These are phyloP conservation scores for Tagetes erecta DNA, from an alignment of 129 eudicot species.

Conservation along the genomic window DNA sequence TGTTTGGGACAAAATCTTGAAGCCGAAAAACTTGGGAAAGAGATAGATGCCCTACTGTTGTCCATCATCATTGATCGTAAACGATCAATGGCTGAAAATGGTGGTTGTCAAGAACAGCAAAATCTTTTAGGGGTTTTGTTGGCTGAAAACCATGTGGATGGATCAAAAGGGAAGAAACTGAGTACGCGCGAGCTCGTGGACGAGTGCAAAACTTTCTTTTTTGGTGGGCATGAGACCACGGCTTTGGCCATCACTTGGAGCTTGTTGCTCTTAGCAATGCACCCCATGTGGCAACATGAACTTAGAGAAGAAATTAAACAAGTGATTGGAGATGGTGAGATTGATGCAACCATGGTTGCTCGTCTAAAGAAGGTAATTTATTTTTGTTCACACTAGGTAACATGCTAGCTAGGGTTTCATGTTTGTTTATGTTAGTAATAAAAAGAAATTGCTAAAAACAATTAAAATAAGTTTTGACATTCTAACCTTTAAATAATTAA, in stretches of 20 bases:
- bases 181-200: constrained; percentile 74
- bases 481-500: neutral
- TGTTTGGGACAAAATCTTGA: constrained; percentile 56
- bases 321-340: constrained; percentile 67
- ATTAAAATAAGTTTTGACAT: no score
- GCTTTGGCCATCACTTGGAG: constrained; percentile 92
- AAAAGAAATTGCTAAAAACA: neutral
- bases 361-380: constrained; percentile 82
- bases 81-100: constrained; percentile 20
- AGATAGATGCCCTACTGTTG: constrained; percentile 61
- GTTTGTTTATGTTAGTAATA: neutral
- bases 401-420: constrained; percentile 28
- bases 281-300: constrained; percentile 81
- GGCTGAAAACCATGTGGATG: constrained; percentile 43
- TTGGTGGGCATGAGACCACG: constrained; percentile 92
- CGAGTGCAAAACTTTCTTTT: constrained; percentile 94
- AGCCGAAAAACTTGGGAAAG: constrained; percentile 67
- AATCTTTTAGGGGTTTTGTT: constrained; percentile 73
- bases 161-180: constrained; percentile 41
- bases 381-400: neutral
- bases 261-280: constrained; percentile 60
- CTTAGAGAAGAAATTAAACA: constrained; percentile 72
- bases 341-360: constrained; percentile 72
- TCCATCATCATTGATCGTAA: constrained; percentile 50
- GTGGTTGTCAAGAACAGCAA: constrained; percentile 27